A percentile compares a stretch with the other conserved stretches of the same genome.
phyloP scores from a whole-genome alignment of 805 yeast species.

The Starmerella stigmatis region DNA sequence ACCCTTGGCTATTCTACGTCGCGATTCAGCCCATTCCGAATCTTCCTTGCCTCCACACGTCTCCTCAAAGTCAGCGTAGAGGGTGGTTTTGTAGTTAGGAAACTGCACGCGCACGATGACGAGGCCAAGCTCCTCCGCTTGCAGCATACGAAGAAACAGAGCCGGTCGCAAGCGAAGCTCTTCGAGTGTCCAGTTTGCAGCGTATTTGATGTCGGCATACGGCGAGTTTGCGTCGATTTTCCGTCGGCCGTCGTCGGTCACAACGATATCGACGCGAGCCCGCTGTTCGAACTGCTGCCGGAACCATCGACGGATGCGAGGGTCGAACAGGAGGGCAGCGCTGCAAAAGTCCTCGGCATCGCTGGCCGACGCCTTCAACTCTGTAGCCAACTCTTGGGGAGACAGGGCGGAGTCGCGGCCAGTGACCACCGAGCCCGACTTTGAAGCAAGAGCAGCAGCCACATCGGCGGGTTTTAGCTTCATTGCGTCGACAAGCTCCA shows the following conservation, averaged over 20 bases:
- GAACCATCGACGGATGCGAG: constrained; percentile 58
- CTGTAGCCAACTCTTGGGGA: constrained; percentile 31
- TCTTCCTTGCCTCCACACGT: constrained; percentile 33
- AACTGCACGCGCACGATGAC: constrained; percentile 53
- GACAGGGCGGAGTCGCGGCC: constrained; percentile 59
- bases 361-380: constrained; percentile 37
- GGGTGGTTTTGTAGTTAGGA: constrained; percentile 35
- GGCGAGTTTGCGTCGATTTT: constrained; percentile 72
- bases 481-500: constrained; percentile 18
- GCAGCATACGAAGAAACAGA: constrained; percentile 74
- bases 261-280: constrained; percentile 58
- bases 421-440: constrained; percentile 67
- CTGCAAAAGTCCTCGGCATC: constrained; percentile 13
- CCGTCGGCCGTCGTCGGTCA: constrained; percentile 73
- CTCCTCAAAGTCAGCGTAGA: constrained; percentile 33
- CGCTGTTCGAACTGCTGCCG: constrained; percentile 49
- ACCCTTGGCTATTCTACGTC: constrained; percentile 53
- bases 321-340: constrained; percentile 35
- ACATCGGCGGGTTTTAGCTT: constrained; percentile 25
- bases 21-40: constrained; percentile 67
- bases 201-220: constrained; percentile 84
- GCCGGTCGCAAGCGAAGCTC: constrained; percentile 71
- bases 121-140: constrained; percentile 75
- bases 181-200: constrained; percentile 66
- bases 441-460: constrained; percentile 40